A percentile compares a stretch with the other conserved stretches of the same genome.
These are phyloP conservation scores for Leishmania tropica DNA, from an alignment of 208 protist species.

Conservation along the genomic window DNA sequence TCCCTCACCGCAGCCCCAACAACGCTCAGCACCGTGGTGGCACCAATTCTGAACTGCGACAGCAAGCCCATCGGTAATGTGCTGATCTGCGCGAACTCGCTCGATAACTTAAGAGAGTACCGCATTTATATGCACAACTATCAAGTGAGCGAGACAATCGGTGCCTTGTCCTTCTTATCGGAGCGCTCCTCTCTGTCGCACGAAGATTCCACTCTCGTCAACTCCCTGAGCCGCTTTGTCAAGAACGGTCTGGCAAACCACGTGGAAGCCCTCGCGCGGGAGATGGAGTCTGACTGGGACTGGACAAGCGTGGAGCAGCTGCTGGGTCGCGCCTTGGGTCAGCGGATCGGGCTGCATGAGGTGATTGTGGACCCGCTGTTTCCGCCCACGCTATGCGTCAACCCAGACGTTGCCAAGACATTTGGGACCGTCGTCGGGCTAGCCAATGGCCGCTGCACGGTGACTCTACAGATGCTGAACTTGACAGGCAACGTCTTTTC, in stretches of 20 bases:
- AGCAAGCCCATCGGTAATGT: conserved; percentile 72
- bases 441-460: conserved; percentile 38
- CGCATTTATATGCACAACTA: conserved; percentile 86
- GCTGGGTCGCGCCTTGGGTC: conserved; percentile 64
- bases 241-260: conserved; percentile 51
- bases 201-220: conserved; percentile 39
- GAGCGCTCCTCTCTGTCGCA: conserved; percentile 43
- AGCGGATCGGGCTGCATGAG: conserved; percentile 40
- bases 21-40: conserved; percentile 77
- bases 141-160: conserved; percentile 54
- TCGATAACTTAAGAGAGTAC: conserved; percentile 81
- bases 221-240: conserved; percentile 56
- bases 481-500: conserved; percentile 62
- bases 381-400: conserved; percentile 76
- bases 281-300: conserved; percentile 89
- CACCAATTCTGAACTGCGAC: conserved; percentile 60
- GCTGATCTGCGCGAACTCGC: conserved; percentile 86
- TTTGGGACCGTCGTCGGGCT: conserved; percentile 47
- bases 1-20: conserved; percentile 76
- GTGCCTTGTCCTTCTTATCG: conserved; percentile 46
- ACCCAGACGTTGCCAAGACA: conserved; percentile 65
- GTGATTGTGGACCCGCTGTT: conserved; percentile 71
- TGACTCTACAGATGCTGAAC: conserved; percentile 71
- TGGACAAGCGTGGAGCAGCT: conserved; percentile 89
- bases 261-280: conserved; percentile 66